Base-by-base conservation (phyloP, 352 stramenopile species). In the Pythium phragmiticola region DNA sequence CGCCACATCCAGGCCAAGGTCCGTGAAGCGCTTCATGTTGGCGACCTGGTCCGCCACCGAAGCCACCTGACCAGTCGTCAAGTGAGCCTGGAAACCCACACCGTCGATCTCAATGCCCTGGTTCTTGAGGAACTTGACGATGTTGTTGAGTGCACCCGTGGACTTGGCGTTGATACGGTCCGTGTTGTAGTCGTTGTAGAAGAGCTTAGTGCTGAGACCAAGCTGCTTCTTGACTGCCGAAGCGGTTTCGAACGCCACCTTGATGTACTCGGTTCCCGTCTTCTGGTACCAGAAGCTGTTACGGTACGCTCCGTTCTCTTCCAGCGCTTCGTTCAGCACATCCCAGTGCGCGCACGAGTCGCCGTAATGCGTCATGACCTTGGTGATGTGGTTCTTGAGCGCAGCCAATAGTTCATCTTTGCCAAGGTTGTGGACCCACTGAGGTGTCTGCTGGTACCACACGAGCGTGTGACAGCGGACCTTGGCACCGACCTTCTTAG, bases 171-270 rank as follows among this genome's bases (percentile, higher is more conserved):
- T 51, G 21, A 51, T 51, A 8, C 21, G 11, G 21, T 51, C 46
- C 13, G 46, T 51, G 46, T 51, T 51, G 14, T 51, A 51, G 46
- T 51, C 46, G 46, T 51, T 51, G 21, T 51, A 51, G 46, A 33
- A 51, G 19, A 51, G 46, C 46, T 51, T 51, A 19, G 46, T 51
- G 12, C 9, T 51, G 46, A 51, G 46, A 30, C 46, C 46, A 21
- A 51, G 46, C 19, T 51, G 46, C 46, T 30, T 51, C 46, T 51
- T 51, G 46, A 51, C 46, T 7, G 46, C 46, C 46, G 46, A 51
- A 6, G 46, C 46, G 8, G 46, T 51, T 4, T 51, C 0, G 21
- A 51, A 51, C 6, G 46, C 46, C 12, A 51, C 46, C 46, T 51
- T 51, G 46, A 51, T 51, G 46, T 34, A 51, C 19, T 51, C 46